A percentile compares a stretch with the other conserved stretches of the same genome.
These are phyloP conservation scores for Daldinia childiae DNA, from an alignment of 495 filamentous ascomycete species.

Conservation along the genomic window DNA sequence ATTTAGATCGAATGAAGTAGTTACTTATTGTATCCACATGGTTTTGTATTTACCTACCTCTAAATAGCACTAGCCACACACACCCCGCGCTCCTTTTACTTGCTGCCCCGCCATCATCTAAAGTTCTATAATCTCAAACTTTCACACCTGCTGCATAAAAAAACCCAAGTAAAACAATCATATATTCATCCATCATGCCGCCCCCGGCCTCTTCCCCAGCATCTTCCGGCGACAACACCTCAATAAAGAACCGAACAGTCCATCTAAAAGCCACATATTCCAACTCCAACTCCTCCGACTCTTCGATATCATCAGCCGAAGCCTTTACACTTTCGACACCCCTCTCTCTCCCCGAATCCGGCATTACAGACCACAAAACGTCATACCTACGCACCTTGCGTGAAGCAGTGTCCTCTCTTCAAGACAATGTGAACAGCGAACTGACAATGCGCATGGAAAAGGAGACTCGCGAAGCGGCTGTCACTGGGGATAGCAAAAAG, in stretches of 20 bases:
- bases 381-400: constrained; percentile 74
- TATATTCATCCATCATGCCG: constrained; percentile 7
- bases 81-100: constrained; percentile 7
- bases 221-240: not conserved
- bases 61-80: constrained; percentile 9
- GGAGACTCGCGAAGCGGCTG: constrained; percentile 58
- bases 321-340: constrained; percentile 23
- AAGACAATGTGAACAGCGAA: constrained; percentile 81
- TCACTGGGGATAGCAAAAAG: constrained; percentile 65
- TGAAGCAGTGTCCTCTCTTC: constrained; percentile 65
- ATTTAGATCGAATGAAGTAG: not conserved
- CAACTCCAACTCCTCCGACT: constrained; percentile 61
- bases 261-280: constrained; percentile 62
- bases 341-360: constrained; percentile 47
- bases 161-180: not conserved
- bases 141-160: not conserved
- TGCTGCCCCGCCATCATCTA: not conserved
- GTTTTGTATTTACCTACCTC: not conserved
- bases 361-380: constrained; percentile 62
- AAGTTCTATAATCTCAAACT: not conserved
- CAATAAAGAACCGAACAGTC: not conserved
- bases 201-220: not conserved
- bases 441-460: constrained; percentile 90
- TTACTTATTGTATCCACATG: not conserved
- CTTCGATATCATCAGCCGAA: constrained; percentile 46